Evolutionary conservation across 768 basidiomycete species (phyloP).

Genomic region (Naganishia onofrii): DNA sequence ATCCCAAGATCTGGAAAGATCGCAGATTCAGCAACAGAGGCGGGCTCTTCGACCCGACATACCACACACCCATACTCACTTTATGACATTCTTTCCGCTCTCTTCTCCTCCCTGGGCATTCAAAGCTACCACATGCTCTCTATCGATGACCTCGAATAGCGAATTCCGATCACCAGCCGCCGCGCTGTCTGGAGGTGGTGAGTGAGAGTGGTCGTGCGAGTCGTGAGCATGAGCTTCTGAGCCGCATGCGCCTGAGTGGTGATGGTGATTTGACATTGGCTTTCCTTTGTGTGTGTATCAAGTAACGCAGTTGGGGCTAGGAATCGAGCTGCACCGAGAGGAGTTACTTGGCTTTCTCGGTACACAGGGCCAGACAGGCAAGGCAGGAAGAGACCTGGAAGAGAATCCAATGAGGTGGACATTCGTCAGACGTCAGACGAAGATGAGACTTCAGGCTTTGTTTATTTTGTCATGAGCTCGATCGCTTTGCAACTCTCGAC

Average conservation of each 20-base stretch:
- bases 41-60: not conserved
- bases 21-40: not conserved
- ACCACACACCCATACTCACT: constrained; percentile 51
- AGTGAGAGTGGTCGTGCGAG: constrained; percentile 48
- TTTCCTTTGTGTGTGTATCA: not conserved
- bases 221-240: constrained; percentile 14
- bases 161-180: constrained; percentile 44
- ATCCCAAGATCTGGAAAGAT: constrained; percentile 65
- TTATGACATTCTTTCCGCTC: constrained; percentile 64
- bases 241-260: constrained; percentile 16
- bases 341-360: too few relatives aligned
- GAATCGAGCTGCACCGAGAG: too few relatives aligned
- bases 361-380: too few relatives aligned
- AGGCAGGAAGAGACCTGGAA: too few relatives aligned
- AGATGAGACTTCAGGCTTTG: not conserved
- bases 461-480: constrained; percentile 2
- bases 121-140: constrained; percentile 72
- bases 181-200: constrained; percentile 56
- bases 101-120: constrained; percentile 60
- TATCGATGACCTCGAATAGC: constrained; percentile 72
- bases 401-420: too few relatives aligned
- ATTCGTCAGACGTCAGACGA: not conserved
- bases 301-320: not conserved
- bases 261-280: constrained; percentile 2
- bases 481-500: not conserved